Conservation (phyloP, 768 basidiomycete genomes). For the Panellus pusillus region DNA sequence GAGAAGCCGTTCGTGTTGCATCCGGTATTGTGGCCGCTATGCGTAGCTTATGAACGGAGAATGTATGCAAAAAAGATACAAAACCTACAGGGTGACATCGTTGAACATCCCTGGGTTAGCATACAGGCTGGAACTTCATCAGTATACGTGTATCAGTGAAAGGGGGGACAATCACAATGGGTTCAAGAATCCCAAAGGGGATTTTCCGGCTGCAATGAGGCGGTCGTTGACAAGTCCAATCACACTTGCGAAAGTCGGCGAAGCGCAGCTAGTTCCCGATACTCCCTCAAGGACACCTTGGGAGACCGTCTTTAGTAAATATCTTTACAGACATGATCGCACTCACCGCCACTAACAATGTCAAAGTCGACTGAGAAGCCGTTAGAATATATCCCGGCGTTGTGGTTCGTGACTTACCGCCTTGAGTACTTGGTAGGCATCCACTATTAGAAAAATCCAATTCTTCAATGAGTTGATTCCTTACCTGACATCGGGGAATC, state of each 20-base stretch:
- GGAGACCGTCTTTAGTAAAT: no score
- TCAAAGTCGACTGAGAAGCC: constrained; percentile 11
- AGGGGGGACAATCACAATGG: constrained; percentile 18
- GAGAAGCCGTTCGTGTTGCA: constrained; percentile 27
- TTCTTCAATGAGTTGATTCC: no score
- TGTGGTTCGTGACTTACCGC: constrained; percentile 29
- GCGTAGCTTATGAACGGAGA: background rate
- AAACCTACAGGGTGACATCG: constrained; percentile 40
- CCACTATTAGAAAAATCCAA: no score
- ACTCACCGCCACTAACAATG: constrained; percentile 12
- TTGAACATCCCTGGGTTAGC: constrained; percentile 31
- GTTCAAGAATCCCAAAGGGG: constrained; percentile 38
- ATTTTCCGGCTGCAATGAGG: constrained; percentile 34
- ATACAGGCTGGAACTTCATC: constrained; percentile 30
- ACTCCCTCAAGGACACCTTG: constrained; percentile 11
- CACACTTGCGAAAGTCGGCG: constrained; percentile 42
- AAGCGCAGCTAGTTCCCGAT: constrained; percentile 17
- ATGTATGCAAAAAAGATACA: constrained; percentile 31
- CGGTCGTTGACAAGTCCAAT: constrained; percentile 50
- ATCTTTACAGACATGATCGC: background rate
- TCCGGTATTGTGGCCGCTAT: constrained; percentile 27
- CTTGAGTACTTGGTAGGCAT: constrained; percentile 17
- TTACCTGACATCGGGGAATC: background rate
- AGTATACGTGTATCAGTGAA: background rate
- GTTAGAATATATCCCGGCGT: background rate